phyloP scores from a whole-genome alignment of 306 rosid species.

The Pterocarpus santalinus region DNA sequence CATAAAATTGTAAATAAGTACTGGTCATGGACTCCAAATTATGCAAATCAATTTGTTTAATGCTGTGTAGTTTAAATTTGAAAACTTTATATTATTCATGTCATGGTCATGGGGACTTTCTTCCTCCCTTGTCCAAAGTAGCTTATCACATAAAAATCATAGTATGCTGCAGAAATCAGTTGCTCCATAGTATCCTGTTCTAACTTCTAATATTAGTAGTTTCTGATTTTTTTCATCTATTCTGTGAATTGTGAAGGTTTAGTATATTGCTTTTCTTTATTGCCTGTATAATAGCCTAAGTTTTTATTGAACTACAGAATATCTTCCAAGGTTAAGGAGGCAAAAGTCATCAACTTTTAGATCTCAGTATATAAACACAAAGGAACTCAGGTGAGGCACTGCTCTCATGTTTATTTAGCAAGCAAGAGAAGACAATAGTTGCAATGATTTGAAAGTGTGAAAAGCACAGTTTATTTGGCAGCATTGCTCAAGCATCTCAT shows the following conservation, averaged over 20 bases:
- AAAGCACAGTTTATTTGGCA: slow-evolving; percentile 36
- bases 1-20: slow-evolving; percentile 22
- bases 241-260: neutral
- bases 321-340: slow-evolving; percentile 75
- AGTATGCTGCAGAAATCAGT: slow-evolving; percentile 8
- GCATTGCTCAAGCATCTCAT: slow-evolving; percentile 44
- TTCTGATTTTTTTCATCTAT: slow-evolving; percentile 33
- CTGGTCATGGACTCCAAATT: neutral
- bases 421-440: slow-evolving; percentile 29
- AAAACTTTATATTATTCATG: neutral
- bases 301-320: slow-evolving; percentile 57
- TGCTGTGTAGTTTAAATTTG: neutral
- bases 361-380: slow-evolving; percentile 82
- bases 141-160: neutral
- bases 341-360: slow-evolving; percentile 92
- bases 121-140: neutral
- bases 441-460: slow-evolving; percentile 26
- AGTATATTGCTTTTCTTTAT: slow-evolving; percentile 22
- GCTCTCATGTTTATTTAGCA: slow-evolving; percentile 38
- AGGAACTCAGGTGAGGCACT: slow-evolving; percentile 79
- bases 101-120: neutral
- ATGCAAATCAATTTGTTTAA: slow-evolving; percentile 17
- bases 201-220: slow-evolving; percentile 1
- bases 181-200: slow-evolving; percentile 21
- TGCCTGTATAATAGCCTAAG: slow-evolving; percentile 11